A percentile compares a stretch with the other conserved stretches of the same genome.
phyloP scores from a whole-genome alignment of 2,329 filamentous ascomycete genomes.

The Neofusicoccum parvum region DNA sequence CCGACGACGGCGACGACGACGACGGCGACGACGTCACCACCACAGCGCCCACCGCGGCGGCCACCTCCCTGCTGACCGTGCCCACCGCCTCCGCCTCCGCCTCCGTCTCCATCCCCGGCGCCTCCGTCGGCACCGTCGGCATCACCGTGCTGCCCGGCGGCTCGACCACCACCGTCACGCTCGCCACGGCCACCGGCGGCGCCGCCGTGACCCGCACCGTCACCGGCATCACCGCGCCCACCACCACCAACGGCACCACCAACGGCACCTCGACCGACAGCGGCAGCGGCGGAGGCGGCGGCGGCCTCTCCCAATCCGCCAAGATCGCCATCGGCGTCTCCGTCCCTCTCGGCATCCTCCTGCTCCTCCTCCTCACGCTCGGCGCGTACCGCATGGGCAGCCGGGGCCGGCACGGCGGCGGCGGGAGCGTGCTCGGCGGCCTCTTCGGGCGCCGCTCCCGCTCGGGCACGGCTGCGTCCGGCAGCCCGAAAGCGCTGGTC shows the following conservation, averaged over 20 bases:
- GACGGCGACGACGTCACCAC: neutral
- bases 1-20: neutral
- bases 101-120: constrained; percentile 3
- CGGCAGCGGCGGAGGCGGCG: neutral
- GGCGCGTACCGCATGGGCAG: neutral
- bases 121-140: neutral
- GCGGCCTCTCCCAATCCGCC: neutral
- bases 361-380: neutral
- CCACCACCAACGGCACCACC: neutral
- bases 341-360: neutral
- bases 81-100: neutral
- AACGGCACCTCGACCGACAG: neutral
- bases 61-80: neutral
- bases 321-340: neutral
- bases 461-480: too few relatives aligned
- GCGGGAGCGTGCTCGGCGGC: too few relatives aligned
- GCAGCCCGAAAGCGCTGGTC: neutral
- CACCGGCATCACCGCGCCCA: neutral
- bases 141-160: neutral
- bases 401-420: too few relatives aligned
- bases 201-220: neutral
- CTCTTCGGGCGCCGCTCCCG: too few relatives aligned
- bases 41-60: neutral
- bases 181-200: neutral
- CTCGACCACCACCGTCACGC: neutral